These are phyloP conservation scores for Wallacemonas sp. DNA, from an alignment of 208 protist genomes.

Conservation along the genomic window DNA sequence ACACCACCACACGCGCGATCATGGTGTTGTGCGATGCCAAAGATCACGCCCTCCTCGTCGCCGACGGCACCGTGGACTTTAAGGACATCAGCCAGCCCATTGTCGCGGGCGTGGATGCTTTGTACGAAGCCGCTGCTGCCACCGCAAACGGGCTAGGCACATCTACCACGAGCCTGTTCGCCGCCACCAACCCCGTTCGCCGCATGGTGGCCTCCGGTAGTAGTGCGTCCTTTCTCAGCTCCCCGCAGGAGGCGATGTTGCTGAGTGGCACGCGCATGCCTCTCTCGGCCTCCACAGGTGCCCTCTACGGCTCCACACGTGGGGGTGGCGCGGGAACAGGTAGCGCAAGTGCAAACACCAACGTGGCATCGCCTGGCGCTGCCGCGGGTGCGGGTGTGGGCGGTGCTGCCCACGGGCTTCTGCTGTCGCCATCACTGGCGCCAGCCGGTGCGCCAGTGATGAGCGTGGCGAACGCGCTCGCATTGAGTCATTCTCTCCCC, in stretches of 20 bases:
- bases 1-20: slow-evolving; percentile 34
- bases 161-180: too few species aligned
- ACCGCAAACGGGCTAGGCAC: neutral
- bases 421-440: neutral
- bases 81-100: slow-evolving; percentile 13
- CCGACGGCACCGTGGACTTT: slow-evolving; percentile 61
- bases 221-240: slow-evolving; percentile 9
- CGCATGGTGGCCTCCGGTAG: neutral
- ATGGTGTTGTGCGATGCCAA: slow-evolving; percentile 48
- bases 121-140: slow-evolving; percentile 1
- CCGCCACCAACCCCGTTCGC: neutral
- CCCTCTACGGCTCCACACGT: neutral
- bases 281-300: neutral
- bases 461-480: too few species aligned
- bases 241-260: neutral
- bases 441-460: neutral
- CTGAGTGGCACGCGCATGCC: neutral
- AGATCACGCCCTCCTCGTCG: slow-evolving; percentile 48
- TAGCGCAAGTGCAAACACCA: too few species aligned
- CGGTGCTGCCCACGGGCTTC: neutral
- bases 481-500: too few species aligned
- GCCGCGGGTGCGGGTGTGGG: too few species aligned
- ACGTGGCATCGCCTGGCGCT: too few species aligned
- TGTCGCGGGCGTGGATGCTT: neutral
- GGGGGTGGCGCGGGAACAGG: neutral